Conservation (phyloP, 306 rosid species). For the Rubus parviflorus region DNA sequence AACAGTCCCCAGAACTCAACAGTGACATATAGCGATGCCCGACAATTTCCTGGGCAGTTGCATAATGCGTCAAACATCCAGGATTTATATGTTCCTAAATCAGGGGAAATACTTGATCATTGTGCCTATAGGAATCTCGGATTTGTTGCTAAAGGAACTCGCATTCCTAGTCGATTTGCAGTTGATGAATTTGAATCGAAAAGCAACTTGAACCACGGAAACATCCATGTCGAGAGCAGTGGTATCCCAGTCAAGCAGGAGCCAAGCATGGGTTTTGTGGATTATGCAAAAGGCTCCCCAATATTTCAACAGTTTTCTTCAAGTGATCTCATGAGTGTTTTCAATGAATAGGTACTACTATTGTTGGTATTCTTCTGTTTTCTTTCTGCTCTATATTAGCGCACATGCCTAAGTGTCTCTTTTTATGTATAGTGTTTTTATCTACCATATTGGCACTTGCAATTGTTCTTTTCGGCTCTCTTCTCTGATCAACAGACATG, state of each 20-base stretch:
- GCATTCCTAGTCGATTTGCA: slow-evolving; percentile 51
- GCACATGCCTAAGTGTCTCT: neutral
- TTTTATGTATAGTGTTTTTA: neutral
- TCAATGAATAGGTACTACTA: slow-evolving; percentile 51
- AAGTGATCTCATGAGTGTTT: slow-evolving; percentile 42
- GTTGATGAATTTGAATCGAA: slow-evolving; percentile 48
- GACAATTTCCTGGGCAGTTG: slow-evolving; percentile 30
- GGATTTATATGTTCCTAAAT: slow-evolving; percentile 30
- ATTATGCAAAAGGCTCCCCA: slow-evolving; percentile 38
- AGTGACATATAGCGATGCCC: slow-evolving; percentile 33
- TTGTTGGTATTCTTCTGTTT: neutral
- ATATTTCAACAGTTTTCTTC: slow-evolving; percentile 40
- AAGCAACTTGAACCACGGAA: slow-evolving; percentile 44
- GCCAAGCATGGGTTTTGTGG: slow-evolving; percentile 40
- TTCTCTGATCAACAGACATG: neutral
- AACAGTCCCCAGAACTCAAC: slow-evolving; percentile 37
- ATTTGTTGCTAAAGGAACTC: slow-evolving; percentile 46
- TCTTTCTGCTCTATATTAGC: slow-evolving; percentile 19
- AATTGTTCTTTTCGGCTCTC: neutral
- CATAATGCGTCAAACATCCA: slow-evolving; percentile 27
- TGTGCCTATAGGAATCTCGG: slow-evolving; percentile 44
- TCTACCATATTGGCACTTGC: neutral
- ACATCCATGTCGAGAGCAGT: slow-evolving; percentile 39
- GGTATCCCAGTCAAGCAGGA: slow-evolving; percentile 50
- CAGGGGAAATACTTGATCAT: slow-evolving; percentile 42